Conservation (phyloP, 805 yeast species). For the Starmerella tilneyi region DNA sequence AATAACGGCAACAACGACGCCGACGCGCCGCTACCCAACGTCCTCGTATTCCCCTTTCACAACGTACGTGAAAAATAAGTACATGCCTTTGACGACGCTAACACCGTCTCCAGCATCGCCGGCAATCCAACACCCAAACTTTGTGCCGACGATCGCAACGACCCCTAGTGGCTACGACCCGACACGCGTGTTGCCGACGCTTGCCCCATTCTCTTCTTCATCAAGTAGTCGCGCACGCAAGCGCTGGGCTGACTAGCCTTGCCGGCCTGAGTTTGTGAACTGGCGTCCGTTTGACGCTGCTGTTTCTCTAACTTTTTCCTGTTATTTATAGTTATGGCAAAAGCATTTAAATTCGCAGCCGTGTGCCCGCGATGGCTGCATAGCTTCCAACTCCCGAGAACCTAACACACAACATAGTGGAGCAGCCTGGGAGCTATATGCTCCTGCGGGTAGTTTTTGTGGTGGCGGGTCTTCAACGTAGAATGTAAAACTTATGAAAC, state of each 20-base stretch:
- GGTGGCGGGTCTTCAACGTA: too few relatives aligned
- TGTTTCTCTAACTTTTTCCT: background rate
- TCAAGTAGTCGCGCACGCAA: conserved; percentile 2
- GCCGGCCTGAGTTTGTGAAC: background rate
- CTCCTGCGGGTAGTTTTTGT: too few relatives aligned
- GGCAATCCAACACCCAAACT: conserved; percentile 51
- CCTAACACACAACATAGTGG: too few relatives aligned
- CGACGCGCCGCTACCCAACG: conserved; percentile 59
- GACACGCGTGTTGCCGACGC: conserved; percentile 37
- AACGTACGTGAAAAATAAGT: conserved; percentile 39
- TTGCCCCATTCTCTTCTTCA: background rate
- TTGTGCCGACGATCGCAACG: conserved; percentile 54
- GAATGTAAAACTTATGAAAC: too few relatives aligned
- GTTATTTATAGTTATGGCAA: too few relatives aligned
- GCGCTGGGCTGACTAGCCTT: conserved; percentile 22
- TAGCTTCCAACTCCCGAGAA: too few relatives aligned
- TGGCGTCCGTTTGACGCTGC: too few relatives aligned
- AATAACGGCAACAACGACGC: conserved; percentile 47
- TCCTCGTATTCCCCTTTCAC: conserved; percentile 55
- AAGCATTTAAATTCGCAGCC: too few relatives aligned
- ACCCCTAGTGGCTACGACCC: conserved; percentile 51
- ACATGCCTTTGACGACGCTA: conserved; percentile 44
- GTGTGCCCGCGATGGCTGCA: too few relatives aligned
- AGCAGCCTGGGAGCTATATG: too few relatives aligned
- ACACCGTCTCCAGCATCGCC: conserved; percentile 83